Conservation (phyloP, 2,329 filamentous ascomycete species). For the Xylariaceae sp. region DNA sequence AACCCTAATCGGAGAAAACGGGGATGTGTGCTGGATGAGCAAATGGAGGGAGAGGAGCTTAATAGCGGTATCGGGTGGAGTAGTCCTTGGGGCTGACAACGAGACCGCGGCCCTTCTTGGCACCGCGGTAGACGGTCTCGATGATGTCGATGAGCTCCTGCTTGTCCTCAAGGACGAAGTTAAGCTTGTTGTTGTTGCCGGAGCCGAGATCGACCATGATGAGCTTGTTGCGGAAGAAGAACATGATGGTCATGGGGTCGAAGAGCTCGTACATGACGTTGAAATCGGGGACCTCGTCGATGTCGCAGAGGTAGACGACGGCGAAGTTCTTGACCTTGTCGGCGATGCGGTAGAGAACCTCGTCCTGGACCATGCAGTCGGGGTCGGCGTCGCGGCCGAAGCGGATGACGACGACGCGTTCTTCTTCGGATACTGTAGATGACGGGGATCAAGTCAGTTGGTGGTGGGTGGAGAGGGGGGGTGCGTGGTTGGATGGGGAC, state of each 20-base stretch:
- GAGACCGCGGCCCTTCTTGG: constrained; percentile 94
- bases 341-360: constrained; percentile 90
- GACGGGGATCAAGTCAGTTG: constrained; percentile 1
- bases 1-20: constrained; percentile 29
- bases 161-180: constrained; percentile 95
- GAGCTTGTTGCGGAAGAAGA: constrained; percentile 97
- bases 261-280: constrained; percentile 94
- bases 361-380: constrained; percentile 74
- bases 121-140: constrained; percentile 96
- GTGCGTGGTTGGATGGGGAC: neutral
- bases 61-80: constrained; percentile 31
- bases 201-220: constrained; percentile 99
- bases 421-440: constrained; percentile 63
- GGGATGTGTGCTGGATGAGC: neutral
- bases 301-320: constrained; percentile 86
- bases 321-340: constrained; percentile 92
- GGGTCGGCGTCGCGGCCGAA: constrained; percentile 85
- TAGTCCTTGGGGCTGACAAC: constrained; percentile 90
- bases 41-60: constrained; percentile 1
- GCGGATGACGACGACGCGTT: constrained; percentile 87
- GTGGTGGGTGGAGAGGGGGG: neutral
- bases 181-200: constrained; percentile 97
- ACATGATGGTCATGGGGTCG: constrained; percentile 93
- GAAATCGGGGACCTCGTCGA: constrained; percentile 87
- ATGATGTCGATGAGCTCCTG: constrained; percentile 98